Conservation (phyloP, 2,329 filamentous ascomycete genomes). For the Dactylellina leptospora region DNA sequence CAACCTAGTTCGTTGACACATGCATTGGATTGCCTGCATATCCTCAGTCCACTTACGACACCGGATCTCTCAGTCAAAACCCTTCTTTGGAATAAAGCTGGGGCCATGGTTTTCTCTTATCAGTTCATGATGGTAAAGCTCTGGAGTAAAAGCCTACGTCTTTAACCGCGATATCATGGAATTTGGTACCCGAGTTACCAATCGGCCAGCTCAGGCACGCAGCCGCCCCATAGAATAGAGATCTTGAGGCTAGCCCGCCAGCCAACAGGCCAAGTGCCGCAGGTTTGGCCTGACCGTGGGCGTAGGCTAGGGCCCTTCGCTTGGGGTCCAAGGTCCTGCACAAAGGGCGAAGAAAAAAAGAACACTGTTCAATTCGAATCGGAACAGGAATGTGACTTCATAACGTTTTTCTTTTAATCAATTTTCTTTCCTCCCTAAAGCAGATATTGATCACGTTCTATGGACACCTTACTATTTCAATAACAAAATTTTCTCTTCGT, state of each 20-base stretch:
- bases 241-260: conserved; percentile 47
- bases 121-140: conserved; percentile 49
- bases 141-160: conserved; percentile 39
- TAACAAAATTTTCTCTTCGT: conserved; percentile 13
- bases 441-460: conserved; percentile 47
- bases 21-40: conserved; percentile 49
- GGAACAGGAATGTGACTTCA: conserved; percentile 53
- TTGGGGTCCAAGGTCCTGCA: conserved; percentile 31
- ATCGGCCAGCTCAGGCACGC: conserved; percentile 37
- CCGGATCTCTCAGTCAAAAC: conserved; percentile 39
- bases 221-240: conserved; percentile 47
- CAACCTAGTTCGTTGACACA: conserved; percentile 45
- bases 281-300: conserved; percentile 17
- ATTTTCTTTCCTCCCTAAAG: conserved; percentile 52
- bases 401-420: conserved; percentile 40
- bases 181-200: conserved; percentile 27
- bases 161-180: conserved; percentile 51
- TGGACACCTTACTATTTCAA: conserved; percentile 31
- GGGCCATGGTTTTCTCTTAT: conserved; percentile 28
- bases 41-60: conserved; percentile 37
- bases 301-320: conserved; percentile 36
- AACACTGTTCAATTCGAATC: conserved; percentile 48
- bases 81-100: conserved; percentile 41
- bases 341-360: conserved; percentile 11
- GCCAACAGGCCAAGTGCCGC: conserved; percentile 42